Base-by-base conservation (phyloP, 164 flowering plant genomes). In the grape (Vitis vinifera) region DNA sequence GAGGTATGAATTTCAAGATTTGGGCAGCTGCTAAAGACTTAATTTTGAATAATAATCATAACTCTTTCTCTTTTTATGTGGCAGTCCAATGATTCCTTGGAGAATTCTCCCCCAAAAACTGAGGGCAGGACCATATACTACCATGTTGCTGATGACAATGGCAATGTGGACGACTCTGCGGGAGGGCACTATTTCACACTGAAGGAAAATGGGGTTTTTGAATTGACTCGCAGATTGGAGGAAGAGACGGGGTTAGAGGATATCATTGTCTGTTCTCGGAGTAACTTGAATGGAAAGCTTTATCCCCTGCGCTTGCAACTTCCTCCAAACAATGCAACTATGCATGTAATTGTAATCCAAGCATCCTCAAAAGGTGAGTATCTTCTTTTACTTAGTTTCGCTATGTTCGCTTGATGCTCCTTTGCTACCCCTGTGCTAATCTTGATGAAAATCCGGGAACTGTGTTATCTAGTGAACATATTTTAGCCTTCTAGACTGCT, bases 221-320 rank as follows among this genome's bases (percentile, higher is more conserved):
- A 96, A 44, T 76, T 96, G 83, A 83, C 85, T 55, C 82, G 67
- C 8, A 89, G 76, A 71, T 78, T 96, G 80, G 84, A 79, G 82
- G 97, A 89, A 61, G 97, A 86, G 59, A 83, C 88, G 0, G 92
- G 89, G 65, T 53, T 93, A 51, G 77, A 78, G 12, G 88, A 81
- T 59, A 73, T 91, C 48, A 67, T 83, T 13, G 93, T 93, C 67
- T 96, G 99, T 72, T 78, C 86, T 31, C 86, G 85, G 2, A 93
- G 88, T 67, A 90, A 88, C 0, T 72, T 93, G 78, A 89, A 87
- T 76, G 91, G 92, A 17, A 88, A 89, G 73, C 89, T 93, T 51
- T 89, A 81, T 72, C 99, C 97, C 4, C 93, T 95, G 53, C 91
- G 92, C 13, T 67, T 95, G 79, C 92, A 87, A 69, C 95, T 95